phyloP scores from a whole-genome alignment of 1,284 basidiomycete genomes.

The Ceratobasidium sp. region DNA sequence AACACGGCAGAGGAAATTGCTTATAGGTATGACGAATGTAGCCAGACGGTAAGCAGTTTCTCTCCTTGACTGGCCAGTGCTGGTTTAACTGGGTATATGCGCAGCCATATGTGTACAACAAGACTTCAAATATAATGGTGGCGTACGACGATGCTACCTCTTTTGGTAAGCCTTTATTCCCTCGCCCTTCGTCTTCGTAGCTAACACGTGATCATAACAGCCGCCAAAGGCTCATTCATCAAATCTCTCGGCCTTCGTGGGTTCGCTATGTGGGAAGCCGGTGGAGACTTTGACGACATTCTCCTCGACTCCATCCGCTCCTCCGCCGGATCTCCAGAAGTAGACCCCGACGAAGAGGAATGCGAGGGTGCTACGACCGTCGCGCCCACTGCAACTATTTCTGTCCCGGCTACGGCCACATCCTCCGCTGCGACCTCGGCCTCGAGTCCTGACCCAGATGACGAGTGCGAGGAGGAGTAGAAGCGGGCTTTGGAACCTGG shows the following conservation, averaged over 20 bases:
- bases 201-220: constrained; percentile 19
- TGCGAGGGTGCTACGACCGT: neutral
- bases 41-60: constrained; percentile 69
- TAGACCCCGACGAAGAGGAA: neutral
- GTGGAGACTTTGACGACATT: constrained; percentile 69
- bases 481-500: no score
- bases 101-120: constrained; percentile 75
- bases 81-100: constrained; percentile 36
- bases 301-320: constrained; percentile 68
- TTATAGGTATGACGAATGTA: constrained; percentile 72
- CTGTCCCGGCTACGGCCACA: constrained; percentile 13
- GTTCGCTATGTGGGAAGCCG: constrained; percentile 75
- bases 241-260: constrained; percentile 66
- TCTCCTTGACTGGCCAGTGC: neutral
- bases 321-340: constrained; percentile 53
- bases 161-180: constrained; percentile 55
- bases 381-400: neutral
- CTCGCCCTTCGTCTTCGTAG: neutral
- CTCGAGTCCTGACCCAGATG: no score
- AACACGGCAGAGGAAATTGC: constrained; percentile 63
- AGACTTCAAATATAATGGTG: constrained; percentile 66
- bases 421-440: neutral
- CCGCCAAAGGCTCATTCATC: constrained; percentile 72
- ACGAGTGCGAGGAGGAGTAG: no score
- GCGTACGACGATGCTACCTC: constrained; percentile 73